phyloP scores from a whole-genome alignment of 2,329 filamentous ascomycete species.

The Fusarium ramigenum region DNA sequence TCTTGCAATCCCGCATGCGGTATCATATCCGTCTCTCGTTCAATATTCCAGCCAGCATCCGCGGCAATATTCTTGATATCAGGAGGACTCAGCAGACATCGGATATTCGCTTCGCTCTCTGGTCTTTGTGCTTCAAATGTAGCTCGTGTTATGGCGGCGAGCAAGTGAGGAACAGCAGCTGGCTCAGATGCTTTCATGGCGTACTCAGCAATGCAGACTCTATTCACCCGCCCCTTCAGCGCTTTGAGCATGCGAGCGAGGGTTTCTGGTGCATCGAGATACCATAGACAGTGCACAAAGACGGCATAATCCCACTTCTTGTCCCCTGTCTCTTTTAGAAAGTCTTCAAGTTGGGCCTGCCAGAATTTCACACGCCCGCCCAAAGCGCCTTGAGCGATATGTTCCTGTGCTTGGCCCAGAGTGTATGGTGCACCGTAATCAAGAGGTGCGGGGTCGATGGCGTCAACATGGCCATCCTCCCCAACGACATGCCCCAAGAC shows the following conservation, averaged over 20 bases:
- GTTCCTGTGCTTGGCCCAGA: constrained; percentile 5
- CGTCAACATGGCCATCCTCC: neutral
- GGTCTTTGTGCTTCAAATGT: constrained; percentile 3
- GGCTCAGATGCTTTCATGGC: constrained; percentile 8
- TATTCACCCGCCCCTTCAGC: neutral
- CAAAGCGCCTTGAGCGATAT: neutral
- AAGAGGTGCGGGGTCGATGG: constrained; percentile 14
- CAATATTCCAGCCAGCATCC: neutral
- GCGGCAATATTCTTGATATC: neutral
- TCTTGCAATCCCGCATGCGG: neutral
- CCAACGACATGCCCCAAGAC: neutral
- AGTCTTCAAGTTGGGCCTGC: neutral
- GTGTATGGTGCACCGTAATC: constrained; percentile 18
- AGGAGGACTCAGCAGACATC: neutral
- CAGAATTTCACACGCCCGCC: neutral
- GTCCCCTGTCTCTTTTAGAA: neutral
- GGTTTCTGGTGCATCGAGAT: neutral
- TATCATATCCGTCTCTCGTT: neutral
- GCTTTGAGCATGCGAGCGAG: neutral
- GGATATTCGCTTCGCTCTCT: neutral
- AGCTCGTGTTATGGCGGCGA: neutral
- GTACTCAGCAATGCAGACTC: constrained; percentile 8
- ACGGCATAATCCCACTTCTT: constrained; percentile 5
- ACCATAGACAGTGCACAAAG: constrained; percentile 12
- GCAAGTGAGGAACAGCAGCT: neutral